Conservation (phyloP, 768 basidiomycete genomes). For the Pleurotus platypus region DNA sequence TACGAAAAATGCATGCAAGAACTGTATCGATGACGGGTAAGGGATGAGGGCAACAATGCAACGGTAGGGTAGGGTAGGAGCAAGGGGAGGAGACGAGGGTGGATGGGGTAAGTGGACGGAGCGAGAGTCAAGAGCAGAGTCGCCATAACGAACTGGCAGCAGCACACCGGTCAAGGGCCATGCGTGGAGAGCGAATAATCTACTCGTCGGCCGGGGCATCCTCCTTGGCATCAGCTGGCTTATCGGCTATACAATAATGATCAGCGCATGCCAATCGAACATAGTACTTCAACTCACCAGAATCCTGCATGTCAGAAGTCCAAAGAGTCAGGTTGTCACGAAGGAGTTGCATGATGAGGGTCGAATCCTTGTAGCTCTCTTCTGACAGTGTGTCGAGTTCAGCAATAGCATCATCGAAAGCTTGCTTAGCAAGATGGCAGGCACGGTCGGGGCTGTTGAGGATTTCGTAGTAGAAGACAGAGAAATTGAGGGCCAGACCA, state of each 20-base stretch:
- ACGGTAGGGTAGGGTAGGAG: constrained; percentile 8
- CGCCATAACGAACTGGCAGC: constrained; percentile 14
- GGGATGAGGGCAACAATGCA: constrained; percentile 9
- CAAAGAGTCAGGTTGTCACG: constrained; percentile 97
- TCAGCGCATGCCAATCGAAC: constrained; percentile 3
- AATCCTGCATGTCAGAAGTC: constrained; percentile 97
- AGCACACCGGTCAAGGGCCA: constrained; percentile 3
- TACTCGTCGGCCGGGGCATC: constrained; percentile 69
- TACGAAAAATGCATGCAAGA: constrained; percentile 8
- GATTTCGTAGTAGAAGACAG: constrained; percentile 99
- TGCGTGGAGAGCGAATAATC: constrained; percentile 15
- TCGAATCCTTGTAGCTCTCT: constrained; percentile 99
- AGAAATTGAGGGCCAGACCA: constrained; percentile 98
- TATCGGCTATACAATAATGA: constrained; percentile 45
- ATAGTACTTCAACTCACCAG: constrained; percentile 46
- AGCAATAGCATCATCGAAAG: constrained; percentile 98
- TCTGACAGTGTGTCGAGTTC: constrained; percentile 98
- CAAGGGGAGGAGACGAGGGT: constrained; percentile 14
- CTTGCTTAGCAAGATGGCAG: constrained; percentile 98
- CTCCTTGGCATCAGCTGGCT: constrained; percentile 68
- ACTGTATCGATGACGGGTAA: constrained; percentile 4
- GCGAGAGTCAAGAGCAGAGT: constrained; percentile 17
- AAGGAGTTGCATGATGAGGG: constrained; percentile 94
- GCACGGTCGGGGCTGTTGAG: constrained; percentile 98
- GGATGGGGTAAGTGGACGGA: constrained; percentile 25